A percentile compares a stretch with the other conserved stretches of the same genome.
Evolutionary conservation across 129 eudicot genomes (phyloP).

Genomic region (Erigeron canadensis): DNA sequence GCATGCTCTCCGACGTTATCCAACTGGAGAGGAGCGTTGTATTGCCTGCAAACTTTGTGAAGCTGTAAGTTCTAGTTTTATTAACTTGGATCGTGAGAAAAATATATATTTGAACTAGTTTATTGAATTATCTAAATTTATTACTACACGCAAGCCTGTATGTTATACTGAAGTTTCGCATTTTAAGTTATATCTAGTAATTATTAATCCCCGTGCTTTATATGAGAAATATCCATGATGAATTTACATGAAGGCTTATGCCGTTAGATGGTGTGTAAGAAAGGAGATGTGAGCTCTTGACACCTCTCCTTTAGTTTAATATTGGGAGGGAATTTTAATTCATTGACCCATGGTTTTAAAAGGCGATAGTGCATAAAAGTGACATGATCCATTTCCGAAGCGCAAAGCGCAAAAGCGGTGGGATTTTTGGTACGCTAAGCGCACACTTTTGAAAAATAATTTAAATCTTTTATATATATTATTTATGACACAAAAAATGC

Average conservation of each 20-base stretch:
- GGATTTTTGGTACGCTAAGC: too few relatives aligned
- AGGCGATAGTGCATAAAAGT: too few relatives aligned
- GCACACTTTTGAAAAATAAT: too few relatives aligned
- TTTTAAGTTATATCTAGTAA: neutral
- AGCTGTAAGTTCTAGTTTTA: constrained; percentile 65
- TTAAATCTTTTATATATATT: too few relatives aligned
- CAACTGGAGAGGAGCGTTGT: constrained; percentile 99
- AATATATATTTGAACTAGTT: neutral
- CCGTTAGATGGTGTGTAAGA: neutral
- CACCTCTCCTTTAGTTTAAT: neutral
- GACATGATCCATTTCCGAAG: too few relatives aligned
- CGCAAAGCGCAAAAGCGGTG: too few relatives aligned
- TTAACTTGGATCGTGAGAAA: neutral
- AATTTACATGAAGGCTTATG: neutral
- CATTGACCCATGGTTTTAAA: neutral
- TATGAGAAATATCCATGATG: neutral
- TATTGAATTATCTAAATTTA: neutral
- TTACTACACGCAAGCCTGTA: neutral
- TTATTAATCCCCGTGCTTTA: neutral
- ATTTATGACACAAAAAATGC: too few relatives aligned
- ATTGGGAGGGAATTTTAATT: neutral
- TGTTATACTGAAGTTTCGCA: constrained; percentile 3
- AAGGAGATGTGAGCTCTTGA: neutral
- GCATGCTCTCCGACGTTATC: constrained; percentile 95
- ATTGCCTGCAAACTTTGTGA: constrained; percentile 99